Base-by-base conservation (phyloP, 2,329 filamentous ascomycete genomes). In the Fusarium protoensiforme region DNA sequence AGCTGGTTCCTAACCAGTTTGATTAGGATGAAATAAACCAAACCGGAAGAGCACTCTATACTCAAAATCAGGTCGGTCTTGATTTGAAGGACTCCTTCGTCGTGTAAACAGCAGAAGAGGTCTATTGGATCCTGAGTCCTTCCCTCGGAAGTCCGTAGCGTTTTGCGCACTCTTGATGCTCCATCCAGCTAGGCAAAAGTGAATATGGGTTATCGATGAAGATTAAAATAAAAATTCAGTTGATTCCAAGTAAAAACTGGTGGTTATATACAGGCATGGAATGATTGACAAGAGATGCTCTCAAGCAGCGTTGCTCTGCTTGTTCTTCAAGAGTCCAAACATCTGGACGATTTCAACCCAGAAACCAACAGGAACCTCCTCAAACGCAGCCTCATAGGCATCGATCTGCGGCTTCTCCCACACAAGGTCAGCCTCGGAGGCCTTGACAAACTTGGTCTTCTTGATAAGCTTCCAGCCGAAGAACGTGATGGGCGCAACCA, bases 351-450 rank as follows among this genome's bases (percentile, higher is more conserved):
- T 65, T 7, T 65, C 56, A 1, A 20, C 27, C 63, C 56, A 65
- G 46, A 65, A 65, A 5, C 63, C 56, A 8, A 54, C 57, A 31
- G 56, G 57, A 9, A 54, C 35, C 46, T 65, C 63, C 10, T 65
- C 63, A 36, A 61, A 65, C 3, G 46, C 20, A 20, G 64, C 41
- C 53, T 62, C 41, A 22, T 69, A 63, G 1, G 51, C 67, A 33
- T 67, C 53, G 14, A 67, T 69, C 35, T 33, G 36, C 2, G 63
- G 57, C n/a, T 29, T 46, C 35, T 68, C 63, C 57, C 51, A 68
- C 4, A 59, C 66, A 10, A 68, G 57, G 10, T 54, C 57, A 31
- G 51, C 57, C 57, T 68, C 63, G 2, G 36, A 22, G 2, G 54
- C 31, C 62, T 62, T 58, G 22, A 58, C 35, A 54, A 53, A 67